Evolutionary conservation across 2,329 filamentous ascomycete genomes (phyloP), one percentile per base, ranked within the genome.

Genomic region (Ambrosiella xylebori): DNA sequence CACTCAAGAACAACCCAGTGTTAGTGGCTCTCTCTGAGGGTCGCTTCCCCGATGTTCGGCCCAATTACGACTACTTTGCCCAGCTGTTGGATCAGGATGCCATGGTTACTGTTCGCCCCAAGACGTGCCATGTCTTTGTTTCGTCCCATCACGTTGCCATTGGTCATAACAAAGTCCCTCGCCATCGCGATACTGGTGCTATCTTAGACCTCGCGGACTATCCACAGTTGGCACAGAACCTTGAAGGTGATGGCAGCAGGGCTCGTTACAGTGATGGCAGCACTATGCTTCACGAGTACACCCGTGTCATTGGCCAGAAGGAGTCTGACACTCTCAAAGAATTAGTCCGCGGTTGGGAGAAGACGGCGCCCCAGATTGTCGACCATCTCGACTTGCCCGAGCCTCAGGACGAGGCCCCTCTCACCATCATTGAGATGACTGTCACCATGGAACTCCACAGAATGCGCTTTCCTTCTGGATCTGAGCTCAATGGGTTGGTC

Each of bases 1-100:
- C 79, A 7, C 80, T 84, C 71, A 83, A 83, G 68, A 76, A 79
- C 59, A 81, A 84, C 66, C 74, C 79, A 2, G 78, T 82, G n/a
- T 70, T 84, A 61, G 76, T 74, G 59, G 80, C 81, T 7, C 72
- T 84, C 39, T 75, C 79, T 7, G 74, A 82, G 63, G 74, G 74
- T 19, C 71, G 75, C 36, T 71, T 81, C 44, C 78, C 79, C 1
- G 74, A 78, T 36, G 77, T 81, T 63, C 73, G 75, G 63, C 78
- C 78, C 53, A 81, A 81, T 68, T 82, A 81, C 63, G 76, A 80
- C 59, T 81, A 82, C 68, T 81, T 81, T 64, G 73, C 74, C 9
- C 74, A 77, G 64, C 74, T 81, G 3, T 68, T 82, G 15, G 72
- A 71, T 15, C 71, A 78, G 51, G 77, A 81, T 66, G 72, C 73